Evolutionary conservation across 495 filamentous ascomycete genomes (phyloP), one percentile per base, ranked within the genome.

Genomic region (Penicillium cataractarum): DNA sequence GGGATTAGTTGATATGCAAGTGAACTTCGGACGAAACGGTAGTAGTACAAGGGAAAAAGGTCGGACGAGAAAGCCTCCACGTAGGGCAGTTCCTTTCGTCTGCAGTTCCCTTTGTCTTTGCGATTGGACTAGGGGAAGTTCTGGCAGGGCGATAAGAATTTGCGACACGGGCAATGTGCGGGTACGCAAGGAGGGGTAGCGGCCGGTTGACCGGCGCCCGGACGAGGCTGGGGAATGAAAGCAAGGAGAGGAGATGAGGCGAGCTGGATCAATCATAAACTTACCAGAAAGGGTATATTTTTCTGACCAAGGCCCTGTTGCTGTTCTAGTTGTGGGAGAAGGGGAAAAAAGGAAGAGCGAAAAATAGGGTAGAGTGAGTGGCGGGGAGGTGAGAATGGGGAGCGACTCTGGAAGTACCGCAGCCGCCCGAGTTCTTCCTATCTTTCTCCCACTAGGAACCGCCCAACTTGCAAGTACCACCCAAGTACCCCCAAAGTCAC

Each of bases 1-100:
- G 63, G 59, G 68, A 49, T 73, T 54, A 66, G 58, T 66, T 49
- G 57, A 32, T 58, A 65, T 70, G 67, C 67, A 68, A 35, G 46
- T 60, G 35, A 48, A 44, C 35, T 46, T 4, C 42, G 21, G 42
- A 24, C 13, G 42, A 24, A 46, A 46, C 12, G 9, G 4, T 24
- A 6, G 42, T 46, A 60, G 15, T 5, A 46, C 33, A 37, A 55
- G 21, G 9, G 3, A 13, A 0, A 15, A 54, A 40, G 31, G 35
- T 33, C 3, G 10, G 19, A n/a, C 22, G 19, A 21, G n/a, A 57
- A 39, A 29, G 21, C 17, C 10, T 17, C 3, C 24, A 31, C 29
- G 19, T 37, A n/a, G 37, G 6, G 3, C 19, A 12, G 21, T 42
- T 26, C 33, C 26, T 50, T 51, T 32, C n/a, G 6, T 17, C 51